Percentiles rank a stretch among this genome's conserved stretches.
These are phyloP conservation scores for Fusarium sp. DNA, from an alignment of 2,329 filamentous ascomycete genomes.

Conservation along the genomic window DNA sequence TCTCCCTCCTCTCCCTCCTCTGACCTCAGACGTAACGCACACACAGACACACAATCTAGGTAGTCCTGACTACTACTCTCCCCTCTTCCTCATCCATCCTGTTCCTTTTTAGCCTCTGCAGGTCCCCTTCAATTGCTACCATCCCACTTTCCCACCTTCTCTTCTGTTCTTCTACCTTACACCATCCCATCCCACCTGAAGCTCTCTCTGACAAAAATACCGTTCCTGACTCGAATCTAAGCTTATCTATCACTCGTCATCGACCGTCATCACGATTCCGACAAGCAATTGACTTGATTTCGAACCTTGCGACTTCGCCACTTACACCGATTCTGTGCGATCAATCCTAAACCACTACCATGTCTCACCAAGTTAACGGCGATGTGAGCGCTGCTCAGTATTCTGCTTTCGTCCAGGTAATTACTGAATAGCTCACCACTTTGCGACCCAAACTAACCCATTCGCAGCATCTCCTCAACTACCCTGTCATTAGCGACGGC, in stretches of 20 bases:
- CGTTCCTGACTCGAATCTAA: constrained; percentile 15
- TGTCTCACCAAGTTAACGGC: constrained; percentile 63
- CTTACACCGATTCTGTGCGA: constrained; percentile 18
- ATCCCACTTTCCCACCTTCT: constrained; percentile 29
- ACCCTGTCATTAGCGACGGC: constrained; percentile 84
- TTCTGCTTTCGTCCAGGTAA: constrained; percentile 62
- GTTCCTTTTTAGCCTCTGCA: constrained; percentile 41
- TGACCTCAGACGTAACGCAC: constrained; percentile 9
- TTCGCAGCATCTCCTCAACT: constrained; percentile 81
- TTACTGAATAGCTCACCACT: neutral
- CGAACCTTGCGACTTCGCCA: constrained; percentile 4
- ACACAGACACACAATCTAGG: constrained; percentile 3
- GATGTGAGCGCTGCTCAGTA: constrained; percentile 58
- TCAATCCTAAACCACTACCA: constrained; percentile 45
- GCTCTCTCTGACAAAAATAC: constrained; percentile 1
- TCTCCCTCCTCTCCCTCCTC: constrained; percentile 5
- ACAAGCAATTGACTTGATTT: constrained; percentile 25
- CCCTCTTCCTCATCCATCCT: constrained; percentile 20
- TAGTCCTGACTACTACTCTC: constrained; percentile 12
- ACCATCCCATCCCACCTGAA: constrained; percentile 19
- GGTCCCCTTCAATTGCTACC: constrained; percentile 36
- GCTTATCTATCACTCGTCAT: constrained; percentile 21
- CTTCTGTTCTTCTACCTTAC: constrained; percentile 8
- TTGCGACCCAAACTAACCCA: neutral
- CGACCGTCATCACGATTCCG: constrained; percentile 21